These are phyloP conservation scores for Eimeria maxima DNA, from an alignment of 169 alveolate species.

Conservation along the genomic window DNA sequence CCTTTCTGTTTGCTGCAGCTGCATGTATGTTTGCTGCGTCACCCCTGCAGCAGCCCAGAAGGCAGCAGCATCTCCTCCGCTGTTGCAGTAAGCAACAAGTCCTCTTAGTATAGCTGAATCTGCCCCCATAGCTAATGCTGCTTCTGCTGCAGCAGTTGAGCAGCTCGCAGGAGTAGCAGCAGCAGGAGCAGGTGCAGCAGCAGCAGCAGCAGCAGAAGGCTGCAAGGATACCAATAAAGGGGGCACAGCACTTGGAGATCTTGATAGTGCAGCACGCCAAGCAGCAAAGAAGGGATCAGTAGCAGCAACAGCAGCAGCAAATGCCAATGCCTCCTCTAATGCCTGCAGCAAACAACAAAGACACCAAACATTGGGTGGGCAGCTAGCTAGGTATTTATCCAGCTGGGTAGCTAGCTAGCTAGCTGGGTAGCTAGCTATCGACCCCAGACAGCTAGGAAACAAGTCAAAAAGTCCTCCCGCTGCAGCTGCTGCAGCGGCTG, in stretches of 20 bases:
- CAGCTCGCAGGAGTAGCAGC: slow-evolving; percentile 40
- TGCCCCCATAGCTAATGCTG: slow-evolving; percentile 31
- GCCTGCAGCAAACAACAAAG: slow-evolving; percentile 49
- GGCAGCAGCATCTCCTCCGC: slow-evolving; percentile 34
- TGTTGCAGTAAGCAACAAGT: slow-evolving; percentile 37
- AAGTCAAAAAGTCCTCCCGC: neutral
- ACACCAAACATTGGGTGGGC: too few relatives aligned
- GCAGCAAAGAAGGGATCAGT: slow-evolving; percentile 47
- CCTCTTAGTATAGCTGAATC: slow-evolving; percentile 44
- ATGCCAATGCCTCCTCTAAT: neutral
- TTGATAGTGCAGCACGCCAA: neutral
- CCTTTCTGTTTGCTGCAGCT: slow-evolving; percentile 36
- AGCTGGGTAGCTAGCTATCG: neutral
- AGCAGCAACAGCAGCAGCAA: slow-evolving; percentile 12
- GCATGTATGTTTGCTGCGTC: neutral
- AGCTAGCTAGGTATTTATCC: slow-evolving; percentile 11
- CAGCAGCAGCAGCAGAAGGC: neutral
- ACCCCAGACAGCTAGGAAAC: neutral
- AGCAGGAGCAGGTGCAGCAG: neutral
- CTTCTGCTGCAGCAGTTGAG: slow-evolving; percentile 64
- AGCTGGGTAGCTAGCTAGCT: neutral
- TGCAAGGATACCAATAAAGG: slow-evolving; percentile 50
- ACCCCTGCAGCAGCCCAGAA: slow-evolving; percentile 34
- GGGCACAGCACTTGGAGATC: slow-evolving; percentile 7
- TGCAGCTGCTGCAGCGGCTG: neutral